Percentiles rank a stretch among this genome's conserved stretches.
Evolutionary conservation across 352 stramenopile genomes (phyloP).

Genomic region (Globisporangium orthogonon): DNA sequence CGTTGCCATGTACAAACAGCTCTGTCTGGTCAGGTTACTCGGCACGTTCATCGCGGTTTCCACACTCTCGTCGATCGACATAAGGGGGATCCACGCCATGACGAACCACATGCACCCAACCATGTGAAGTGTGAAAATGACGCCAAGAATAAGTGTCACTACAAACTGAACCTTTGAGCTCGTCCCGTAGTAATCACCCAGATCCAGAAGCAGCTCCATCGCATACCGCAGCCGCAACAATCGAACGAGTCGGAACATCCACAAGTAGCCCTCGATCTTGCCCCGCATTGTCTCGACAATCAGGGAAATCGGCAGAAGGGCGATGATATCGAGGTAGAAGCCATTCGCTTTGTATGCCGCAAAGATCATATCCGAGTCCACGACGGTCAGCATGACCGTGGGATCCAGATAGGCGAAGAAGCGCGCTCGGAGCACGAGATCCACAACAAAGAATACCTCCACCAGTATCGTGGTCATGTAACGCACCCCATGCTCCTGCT

Average conservation of each 20-base stretch:
- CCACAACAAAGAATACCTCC: conserved; percentile 45
- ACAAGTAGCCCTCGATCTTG: conserved; percentile 22
- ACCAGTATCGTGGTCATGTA: conserved; percentile 30
- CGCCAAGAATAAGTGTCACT: conserved; percentile 35
- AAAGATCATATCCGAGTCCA: conserved; percentile 53
- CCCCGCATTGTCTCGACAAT: conserved; percentile 35
- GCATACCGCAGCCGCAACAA: conserved; percentile 43
- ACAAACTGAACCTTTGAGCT: conserved; percentile 60
- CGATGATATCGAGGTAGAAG: conserved; percentile 48
- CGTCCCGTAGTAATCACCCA: conserved; percentile 51
- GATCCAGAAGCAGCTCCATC: conserved; percentile 30
- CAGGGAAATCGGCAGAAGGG: conserved; percentile 37
- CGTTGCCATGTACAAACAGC: conserved; percentile 49
- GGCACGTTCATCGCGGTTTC: background rate
- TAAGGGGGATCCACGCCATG: conserved; percentile 41
- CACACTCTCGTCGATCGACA: background rate
- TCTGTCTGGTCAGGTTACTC: conserved; percentile 13
- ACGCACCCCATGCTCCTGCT: conserved; percentile 20
- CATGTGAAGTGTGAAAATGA: conserved; percentile 53
- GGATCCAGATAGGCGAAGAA: conserved; percentile 56
- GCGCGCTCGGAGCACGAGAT: conserved; percentile 42
- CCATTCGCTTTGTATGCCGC: conserved; percentile 43
- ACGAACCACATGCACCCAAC: conserved; percentile 66
- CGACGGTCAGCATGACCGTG: conserved; percentile 46
- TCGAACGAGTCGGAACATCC: conserved; percentile 36